Conservation (phyloP, 345 rosid genomes). For the Clausena lansium region DNA sequence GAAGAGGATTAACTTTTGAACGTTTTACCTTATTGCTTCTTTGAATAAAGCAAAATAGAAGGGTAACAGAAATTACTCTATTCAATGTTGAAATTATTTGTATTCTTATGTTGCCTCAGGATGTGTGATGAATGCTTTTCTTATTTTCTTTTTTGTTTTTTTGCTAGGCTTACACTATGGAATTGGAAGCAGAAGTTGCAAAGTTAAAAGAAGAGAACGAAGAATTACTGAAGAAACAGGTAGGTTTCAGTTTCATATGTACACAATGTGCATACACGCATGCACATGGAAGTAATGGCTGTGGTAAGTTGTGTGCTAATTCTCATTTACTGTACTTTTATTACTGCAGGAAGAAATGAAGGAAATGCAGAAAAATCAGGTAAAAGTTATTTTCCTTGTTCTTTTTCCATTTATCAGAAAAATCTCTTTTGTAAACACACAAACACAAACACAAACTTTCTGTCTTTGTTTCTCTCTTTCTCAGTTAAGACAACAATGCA, state of each 20-base stretch:
- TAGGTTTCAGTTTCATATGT: conserved; percentile 16
- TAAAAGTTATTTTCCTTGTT: conserved; percentile 13
- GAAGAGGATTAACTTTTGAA: not conserved
- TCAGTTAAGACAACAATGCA: not conserved
- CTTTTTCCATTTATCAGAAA: not conserved
- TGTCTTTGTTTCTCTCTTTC: not conserved
- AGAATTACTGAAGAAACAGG: conserved; percentile 74
- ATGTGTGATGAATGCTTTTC: not conserved
- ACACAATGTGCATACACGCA: not conserved
- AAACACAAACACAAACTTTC: not conserved
- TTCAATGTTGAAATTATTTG: not conserved
- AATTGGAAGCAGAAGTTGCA: conserved; percentile 90
- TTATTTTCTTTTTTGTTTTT: conserved; percentile 20
- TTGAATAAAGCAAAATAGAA: not conserved
- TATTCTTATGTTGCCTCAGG: not conserved
- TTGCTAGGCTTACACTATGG: conserved; percentile 85
- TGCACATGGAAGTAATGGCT: not conserved
- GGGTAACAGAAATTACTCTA: not conserved
- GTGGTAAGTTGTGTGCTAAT: conserved; percentile 11
- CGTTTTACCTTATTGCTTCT: conserved; percentile 1
- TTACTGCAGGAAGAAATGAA: conserved; percentile 59
- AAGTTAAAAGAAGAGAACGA: conserved; percentile 83
- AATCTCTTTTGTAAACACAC: not conserved
- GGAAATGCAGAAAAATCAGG: conserved; percentile 90
- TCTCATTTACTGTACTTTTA: conserved; percentile 16